A percentile compares a stretch with the other conserved stretches of the same genome.
Conservation (phyloP, 192 early-diverging fungal genomes). For the Umbelopsis vinacea region DNA sequence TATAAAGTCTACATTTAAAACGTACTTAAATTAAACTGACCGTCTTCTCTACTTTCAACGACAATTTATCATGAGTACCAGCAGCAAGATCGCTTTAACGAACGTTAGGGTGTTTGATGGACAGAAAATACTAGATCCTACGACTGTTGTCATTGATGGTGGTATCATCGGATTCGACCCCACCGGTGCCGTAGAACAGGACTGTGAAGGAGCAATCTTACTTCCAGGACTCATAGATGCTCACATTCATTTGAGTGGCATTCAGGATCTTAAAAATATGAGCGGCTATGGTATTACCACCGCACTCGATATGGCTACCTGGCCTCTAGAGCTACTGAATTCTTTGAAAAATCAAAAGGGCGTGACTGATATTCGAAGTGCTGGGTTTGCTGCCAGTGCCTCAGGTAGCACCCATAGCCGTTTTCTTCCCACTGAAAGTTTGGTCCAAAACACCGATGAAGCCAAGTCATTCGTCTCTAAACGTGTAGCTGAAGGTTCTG, state of each 20-base stretch:
- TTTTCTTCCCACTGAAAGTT: slow-evolving; percentile 10
- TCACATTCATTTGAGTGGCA: neutral
- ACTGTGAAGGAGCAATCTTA: slow-evolving; percentile 9
- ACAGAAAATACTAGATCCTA: neutral
- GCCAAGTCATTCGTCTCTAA: neutral
- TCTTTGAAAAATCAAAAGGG: neutral
- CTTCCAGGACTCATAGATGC: slow-evolving; percentile 22
- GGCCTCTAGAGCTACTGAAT: neutral
- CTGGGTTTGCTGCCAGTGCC: neutral
- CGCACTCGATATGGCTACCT: slow-evolving; percentile 16
- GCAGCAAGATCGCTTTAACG: neutral
- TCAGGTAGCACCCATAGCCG: slow-evolving; percentile 5
- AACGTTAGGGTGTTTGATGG: slow-evolving; percentile 21
- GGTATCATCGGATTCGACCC: neutral
- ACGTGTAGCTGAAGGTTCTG: neutral
- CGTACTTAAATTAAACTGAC: no score
- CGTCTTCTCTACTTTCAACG: no score
- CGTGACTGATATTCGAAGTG: slow-evolving; percentile 1
- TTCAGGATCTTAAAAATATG: neutral
- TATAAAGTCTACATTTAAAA: no score
- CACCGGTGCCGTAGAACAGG: neutral
- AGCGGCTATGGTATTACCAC: slow-evolving; percentile 4
- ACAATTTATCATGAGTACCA: neutral
- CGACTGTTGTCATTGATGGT: slow-evolving; percentile 13
- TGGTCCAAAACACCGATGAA: neutral